phyloP scores from a whole-genome alignment of 1,139 yeast genomes.

The Pichia inconspicua region DNA sequence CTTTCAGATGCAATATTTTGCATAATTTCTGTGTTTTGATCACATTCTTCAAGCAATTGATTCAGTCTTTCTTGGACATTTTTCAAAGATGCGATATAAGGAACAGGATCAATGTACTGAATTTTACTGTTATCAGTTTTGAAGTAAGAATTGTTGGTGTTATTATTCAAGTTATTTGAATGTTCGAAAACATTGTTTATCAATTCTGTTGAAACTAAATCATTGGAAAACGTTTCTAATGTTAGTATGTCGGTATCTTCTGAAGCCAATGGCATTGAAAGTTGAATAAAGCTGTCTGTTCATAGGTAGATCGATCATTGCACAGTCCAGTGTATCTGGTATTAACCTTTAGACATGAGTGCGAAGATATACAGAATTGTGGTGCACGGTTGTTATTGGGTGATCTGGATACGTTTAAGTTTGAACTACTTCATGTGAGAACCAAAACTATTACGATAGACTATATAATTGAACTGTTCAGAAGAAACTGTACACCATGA shows the following conservation, averaged over 20 bases:
- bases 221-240: slow-evolving; percentile 8
- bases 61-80: slow-evolving; percentile 69
- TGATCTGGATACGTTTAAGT: too few species aligned
- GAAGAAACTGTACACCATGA: too few species aligned
- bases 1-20: slow-evolving; percentile 52
- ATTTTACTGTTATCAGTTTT: slow-evolving; percentile 6
- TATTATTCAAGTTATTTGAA: slow-evolving; percentile 23
- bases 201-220: slow-evolving; percentile 39
- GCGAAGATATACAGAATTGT: too few species aligned
- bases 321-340: too few species aligned
- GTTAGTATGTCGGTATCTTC: slow-evolving; percentile 5
- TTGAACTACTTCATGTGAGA: too few species aligned
- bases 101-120: slow-evolving; percentile 74
- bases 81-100: slow-evolving; percentile 89
- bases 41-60: slow-evolving; percentile 48
- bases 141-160: slow-evolving; percentile 2
- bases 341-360: too few species aligned
- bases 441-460: too few species aligned
- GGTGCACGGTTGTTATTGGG: too few species aligned
- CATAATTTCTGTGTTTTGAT: slow-evolving; percentile 38
- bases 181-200: slow-evolving; percentile 70
- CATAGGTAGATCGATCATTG: too few species aligned
- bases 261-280: slow-evolving; percentile 7
- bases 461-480: too few species aligned
- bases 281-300: background rate